Conservation (phyloP, 768 basidiomycete species). For the Phaeotremella fagi region DNA sequence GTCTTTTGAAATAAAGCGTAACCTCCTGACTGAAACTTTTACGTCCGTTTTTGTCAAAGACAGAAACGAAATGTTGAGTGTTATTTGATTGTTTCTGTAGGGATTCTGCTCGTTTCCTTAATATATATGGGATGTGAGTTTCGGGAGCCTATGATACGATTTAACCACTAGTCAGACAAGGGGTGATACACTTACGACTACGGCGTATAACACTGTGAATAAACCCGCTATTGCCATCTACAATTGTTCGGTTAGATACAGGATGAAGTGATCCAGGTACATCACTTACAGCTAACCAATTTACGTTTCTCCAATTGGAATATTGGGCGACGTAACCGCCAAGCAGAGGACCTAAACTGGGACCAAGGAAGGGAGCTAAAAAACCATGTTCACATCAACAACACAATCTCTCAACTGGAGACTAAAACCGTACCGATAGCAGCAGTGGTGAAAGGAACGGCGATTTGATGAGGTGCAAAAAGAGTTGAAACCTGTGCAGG, state of each 20-base stretch:
- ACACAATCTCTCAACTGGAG: neutral
- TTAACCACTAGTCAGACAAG: neutral
- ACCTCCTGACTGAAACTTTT: neutral
- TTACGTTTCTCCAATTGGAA: slow-evolving; percentile 38
- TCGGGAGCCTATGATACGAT: slow-evolving; percentile 37
- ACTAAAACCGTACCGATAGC: neutral
- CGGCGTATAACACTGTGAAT: slow-evolving; percentile 17
- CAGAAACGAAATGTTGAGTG: neutral
- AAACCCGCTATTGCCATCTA: neutral
- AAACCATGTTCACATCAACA: neutral
- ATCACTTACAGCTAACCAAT: slow-evolving; percentile 12
- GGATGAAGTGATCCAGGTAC: neutral
- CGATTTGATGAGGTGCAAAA: neutral
- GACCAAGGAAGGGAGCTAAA: slow-evolving; percentile 13
- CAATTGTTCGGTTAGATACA: neutral
- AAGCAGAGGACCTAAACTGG: slow-evolving; percentile 27
- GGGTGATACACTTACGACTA: slow-evolving; percentile 4
- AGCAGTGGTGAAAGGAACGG: neutral
- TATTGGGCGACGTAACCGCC: slow-evolving; percentile 28
- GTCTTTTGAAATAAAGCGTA: neutral
- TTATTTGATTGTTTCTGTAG: slow-evolving; percentile 38
- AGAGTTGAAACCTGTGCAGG: neutral
- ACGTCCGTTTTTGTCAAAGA: neutral
- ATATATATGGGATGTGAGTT: slow-evolving; percentile 47
- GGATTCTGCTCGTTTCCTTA: slow-evolving; percentile 31